Percentiles rank a stretch among this genome's conserved stretches.
Evolutionary conservation across 805 yeast species (phyloP).

Genomic region (Wickerhamiella kurtzmanii): DNA sequence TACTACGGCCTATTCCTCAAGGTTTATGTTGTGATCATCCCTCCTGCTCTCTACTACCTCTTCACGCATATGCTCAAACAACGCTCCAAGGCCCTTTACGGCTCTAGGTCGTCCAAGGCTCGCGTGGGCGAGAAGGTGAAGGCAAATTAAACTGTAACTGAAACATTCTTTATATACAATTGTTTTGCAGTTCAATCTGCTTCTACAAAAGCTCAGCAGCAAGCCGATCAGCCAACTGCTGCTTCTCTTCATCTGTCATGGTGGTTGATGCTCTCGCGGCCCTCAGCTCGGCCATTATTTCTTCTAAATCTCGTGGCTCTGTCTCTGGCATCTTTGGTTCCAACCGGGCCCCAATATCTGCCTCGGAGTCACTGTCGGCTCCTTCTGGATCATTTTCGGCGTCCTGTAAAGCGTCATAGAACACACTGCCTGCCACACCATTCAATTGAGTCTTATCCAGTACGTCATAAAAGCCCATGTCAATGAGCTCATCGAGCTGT

Average conservation of each 20-base stretch:
- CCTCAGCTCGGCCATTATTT: conserved; percentile 20
- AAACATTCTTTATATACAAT: not conserved
- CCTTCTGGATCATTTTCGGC: conserved; percentile 2
- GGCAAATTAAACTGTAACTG: not conserved
- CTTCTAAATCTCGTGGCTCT: conserved; percentile 18
- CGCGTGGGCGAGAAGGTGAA: not conserved
- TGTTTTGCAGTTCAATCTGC: not conserved
- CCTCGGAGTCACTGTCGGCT: not conserved
- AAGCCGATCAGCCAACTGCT: conserved; percentile 23
- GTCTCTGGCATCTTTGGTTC: not conserved
- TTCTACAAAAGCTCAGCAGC: conserved; percentile 22
- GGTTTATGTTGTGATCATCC: conserved; percentile 48
- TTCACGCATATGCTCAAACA: conserved; percentile 83
- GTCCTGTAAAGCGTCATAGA: conserved; percentile 1
- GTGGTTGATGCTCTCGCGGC: conserved; percentile 17
- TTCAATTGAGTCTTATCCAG: conserved; percentile 1
- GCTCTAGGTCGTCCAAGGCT: conserved; percentile 14
- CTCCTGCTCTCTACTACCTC: conserved; percentile 77
- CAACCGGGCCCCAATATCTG: not conserved
- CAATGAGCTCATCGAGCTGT: conserved; percentile 9
- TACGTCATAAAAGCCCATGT: conserved; percentile 6
- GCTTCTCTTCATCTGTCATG: conserved; percentile 23
- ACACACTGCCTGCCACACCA: conserved; percentile 2
- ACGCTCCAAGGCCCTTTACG: conserved; percentile 49
- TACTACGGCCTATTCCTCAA: conserved; percentile 44